Evolutionary conservation across 2,329 filamentous ascomycete genomes (phyloP), one percentile per base, ranked within the genome.

Genomic region (Microsporum audouinii): DNA sequence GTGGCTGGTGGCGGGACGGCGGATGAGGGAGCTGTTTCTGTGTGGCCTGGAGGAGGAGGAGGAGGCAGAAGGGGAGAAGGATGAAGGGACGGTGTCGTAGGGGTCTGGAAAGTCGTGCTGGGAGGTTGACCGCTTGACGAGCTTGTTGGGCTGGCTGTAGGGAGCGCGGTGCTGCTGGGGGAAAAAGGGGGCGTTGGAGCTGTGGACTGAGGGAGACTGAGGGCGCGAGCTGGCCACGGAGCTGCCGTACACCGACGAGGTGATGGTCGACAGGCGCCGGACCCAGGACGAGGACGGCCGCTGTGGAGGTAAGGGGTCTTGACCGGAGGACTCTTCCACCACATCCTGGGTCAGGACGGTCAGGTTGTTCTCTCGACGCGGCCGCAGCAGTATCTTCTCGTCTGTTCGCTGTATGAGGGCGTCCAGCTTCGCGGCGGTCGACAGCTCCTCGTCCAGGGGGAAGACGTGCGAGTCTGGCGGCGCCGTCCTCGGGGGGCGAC

Each of bases 1-100:
- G 70, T 86, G 81, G 70, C 84, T 86, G 10, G 84, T 86, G 14
- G 82, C 82, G 53, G 84, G 84, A 62, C 84, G 77, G 61, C 80
- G 79, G 61, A 85, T 75, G 29, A 77, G 76, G 3, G 80, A 73
- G n/a, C 79, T 71, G 61, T 75, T 73, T 36, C 77, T 75, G 27
- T 72, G 74, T 38, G 76, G 67, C 29, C 67, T 69, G 6, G 71
- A 69, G 14, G 63, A 61, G 51, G 51, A 69, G 6, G 71, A 69
- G 14, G 63, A 61, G 51, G 51, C 17, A 23, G 17, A 23, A 23
- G 17, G 17, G 17, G 17, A 23, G 17, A 23, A 23, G 17, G 17
- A 23, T 23, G 17, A n/a, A 10, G 55, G 31, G 34, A 65, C 67
- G 14, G 65, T 56, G 56, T 68, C 66, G 10, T 74, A 69, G 10